Evolutionary conservation across 805 yeast species (phyloP).

Genomic region (Saccharomycopsis malanga): DNA sequence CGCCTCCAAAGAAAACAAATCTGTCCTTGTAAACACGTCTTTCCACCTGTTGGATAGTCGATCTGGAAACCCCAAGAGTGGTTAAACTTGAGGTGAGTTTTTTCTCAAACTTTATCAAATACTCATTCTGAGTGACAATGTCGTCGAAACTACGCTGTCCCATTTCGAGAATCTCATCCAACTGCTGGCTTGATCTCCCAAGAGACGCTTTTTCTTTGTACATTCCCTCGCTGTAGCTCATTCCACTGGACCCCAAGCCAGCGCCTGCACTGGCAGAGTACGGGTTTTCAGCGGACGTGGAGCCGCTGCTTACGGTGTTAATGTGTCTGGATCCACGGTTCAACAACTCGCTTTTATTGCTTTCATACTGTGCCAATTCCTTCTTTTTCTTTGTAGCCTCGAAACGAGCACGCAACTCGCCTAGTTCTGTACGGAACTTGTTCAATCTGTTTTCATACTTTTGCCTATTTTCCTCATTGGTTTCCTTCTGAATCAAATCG

Average conservation of each 20-base stretch:
- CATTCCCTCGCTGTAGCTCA: conserved; percentile 52
- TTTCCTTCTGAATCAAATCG: conserved; percentile 51
- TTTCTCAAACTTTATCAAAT: conserved; percentile 53
- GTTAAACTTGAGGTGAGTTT: conserved; percentile 61
- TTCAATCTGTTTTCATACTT: conserved; percentile 56
- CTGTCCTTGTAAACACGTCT: conserved; percentile 81
- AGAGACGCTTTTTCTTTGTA: conserved; percentile 59
- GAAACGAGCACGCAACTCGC: conserved; percentile 29
- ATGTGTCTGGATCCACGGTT: conserved; percentile 32
- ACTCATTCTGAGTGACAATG: conserved; percentile 75
- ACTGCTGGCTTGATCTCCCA: conserved; percentile 65
- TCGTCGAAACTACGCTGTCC: conserved; percentile 83
- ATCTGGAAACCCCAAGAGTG: conserved; percentile 81
- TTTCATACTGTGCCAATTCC: conserved; percentile 33
- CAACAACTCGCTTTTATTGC: conserved; percentile 38
- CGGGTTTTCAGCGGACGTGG: conserved; percentile 39
- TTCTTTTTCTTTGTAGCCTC: conserved; percentile 31
- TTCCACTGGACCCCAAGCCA: conserved; percentile 21
- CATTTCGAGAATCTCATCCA: conserved; percentile 87
- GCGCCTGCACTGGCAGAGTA: conserved; percentile 28
- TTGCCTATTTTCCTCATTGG: conserved; percentile 43
- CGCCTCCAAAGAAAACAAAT: conserved; percentile 75
- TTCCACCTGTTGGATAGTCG: conserved; percentile 75
- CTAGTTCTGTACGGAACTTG: conserved; percentile 41
- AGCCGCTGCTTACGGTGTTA: conserved; percentile 22